Evolutionary conservation across 2,329 filamentous ascomycete species (phyloP), one percentile per base, ranked within the genome.

Genomic region (Cladosporium velox): DNA sequence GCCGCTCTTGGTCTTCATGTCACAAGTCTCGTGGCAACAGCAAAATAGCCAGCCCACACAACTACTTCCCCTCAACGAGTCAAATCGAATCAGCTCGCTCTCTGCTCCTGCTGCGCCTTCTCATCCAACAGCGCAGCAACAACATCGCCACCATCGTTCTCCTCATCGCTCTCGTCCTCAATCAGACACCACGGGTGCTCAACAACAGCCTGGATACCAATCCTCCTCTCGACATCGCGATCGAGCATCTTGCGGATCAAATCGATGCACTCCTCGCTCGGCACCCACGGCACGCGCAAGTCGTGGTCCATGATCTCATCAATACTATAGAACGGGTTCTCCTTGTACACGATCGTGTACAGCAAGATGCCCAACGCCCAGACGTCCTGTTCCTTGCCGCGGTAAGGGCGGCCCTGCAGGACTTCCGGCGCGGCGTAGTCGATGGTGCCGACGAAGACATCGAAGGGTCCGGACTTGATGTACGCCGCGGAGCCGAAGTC

Each of bases 381-480:
- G 34, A 99, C 93, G 75, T 99, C 95, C 82, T 99, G 95, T 78
- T 97, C 94, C 79, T 96, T 97, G 75, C 95, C 95, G 71, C 91
- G 88, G 79, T 99, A 99, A 18, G 93, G 90, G 72, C 90, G 90
- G 58, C 95, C 95, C 66, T 93, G 93, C 59, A 99, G 86, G 64
- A 99, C 95, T 82, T 99, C 95, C n/a, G 95, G 95, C 7, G 95
- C 95, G 55, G 95, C 95, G 79, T 99, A 99, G 82, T 99, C 95
- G 78, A 99, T 98, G 0, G 95, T 99, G 67, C 95, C 95, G 61
- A 99, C 95, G 81, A 99, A 99, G 15, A 99, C 95, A 77, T 98
- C 93, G 83, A 99, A 99, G 55, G 95, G 95, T 15, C 95, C 95
- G 77, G 91, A 97, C 82, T 96, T 97, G 83, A 98, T 96, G 77